phyloP scores from a whole-genome alignment of 345 rosid genomes.

The Lepidium aucheri region DNA sequence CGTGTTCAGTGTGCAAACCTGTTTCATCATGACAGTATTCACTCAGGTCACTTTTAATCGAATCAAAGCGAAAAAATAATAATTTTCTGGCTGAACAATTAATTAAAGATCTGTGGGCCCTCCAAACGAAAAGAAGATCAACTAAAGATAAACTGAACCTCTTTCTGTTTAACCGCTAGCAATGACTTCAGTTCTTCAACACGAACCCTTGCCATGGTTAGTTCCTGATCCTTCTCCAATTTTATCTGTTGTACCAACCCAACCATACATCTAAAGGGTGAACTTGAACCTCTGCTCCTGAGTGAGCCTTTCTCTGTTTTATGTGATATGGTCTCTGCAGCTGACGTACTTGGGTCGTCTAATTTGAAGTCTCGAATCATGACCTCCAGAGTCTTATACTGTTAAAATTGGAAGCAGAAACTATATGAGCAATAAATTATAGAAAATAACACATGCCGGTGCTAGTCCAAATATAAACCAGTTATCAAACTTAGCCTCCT shows the following conservation, averaged over 20 bases:
- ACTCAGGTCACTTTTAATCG: not conserved
- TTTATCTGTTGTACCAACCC: slow-evolving; percentile 84
- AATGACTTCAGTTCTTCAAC: slow-evolving; percentile 63
- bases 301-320: slow-evolving; percentile 45
- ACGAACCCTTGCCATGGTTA: slow-evolving; percentile 56
- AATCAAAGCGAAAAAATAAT: not conserved
- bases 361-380: slow-evolving; percentile 59
- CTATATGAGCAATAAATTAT: slow-evolving; percentile 2
- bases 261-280: slow-evolving; percentile 79
- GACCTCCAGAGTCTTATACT: slow-evolving; percentile 74
- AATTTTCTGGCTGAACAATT: not conserved
- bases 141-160: slow-evolving; percentile 36
- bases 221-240: slow-evolving; percentile 58
- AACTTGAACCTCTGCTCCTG: slow-evolving; percentile 72
- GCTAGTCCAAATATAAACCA: not conserved
- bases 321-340: slow-evolving; percentile 31
- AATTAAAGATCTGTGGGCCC: not conserved
- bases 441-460: not conserved
- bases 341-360: slow-evolving; percentile 39
- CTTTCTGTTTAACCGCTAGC: slow-evolving; percentile 60
- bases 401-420: slow-evolving; percentile 24
- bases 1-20: slow-evolving; percentile 66
- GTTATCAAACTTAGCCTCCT: too few species aligned
- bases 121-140: not conserved
- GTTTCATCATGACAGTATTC: slow-evolving; percentile 18